These are phyloP conservation scores for Lactuca saligna DNA, from an alignment of 129 eudicot species.

Conservation along the genomic window DNA sequence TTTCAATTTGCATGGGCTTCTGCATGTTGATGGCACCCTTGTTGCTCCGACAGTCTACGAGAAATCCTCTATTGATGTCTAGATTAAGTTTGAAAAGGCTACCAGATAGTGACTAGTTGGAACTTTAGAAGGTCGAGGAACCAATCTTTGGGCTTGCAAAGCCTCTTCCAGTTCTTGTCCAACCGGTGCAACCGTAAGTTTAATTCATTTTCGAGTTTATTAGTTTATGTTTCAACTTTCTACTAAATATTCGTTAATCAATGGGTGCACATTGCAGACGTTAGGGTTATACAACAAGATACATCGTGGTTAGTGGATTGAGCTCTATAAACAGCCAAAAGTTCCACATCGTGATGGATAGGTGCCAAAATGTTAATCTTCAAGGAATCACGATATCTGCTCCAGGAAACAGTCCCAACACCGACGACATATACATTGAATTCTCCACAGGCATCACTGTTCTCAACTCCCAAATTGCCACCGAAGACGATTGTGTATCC, in stretches of 20 bases:
- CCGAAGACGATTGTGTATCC: too few species aligned
- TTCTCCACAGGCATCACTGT: too few species aligned
- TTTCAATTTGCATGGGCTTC: slow-evolving; percentile 52
- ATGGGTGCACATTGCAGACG: slow-evolving; percentile 23
- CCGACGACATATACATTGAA: too few species aligned
- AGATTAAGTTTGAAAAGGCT: slow-evolving; percentile 57
- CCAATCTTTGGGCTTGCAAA: slow-evolving; percentile 62
- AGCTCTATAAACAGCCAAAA: slow-evolving; percentile 53
- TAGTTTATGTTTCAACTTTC: not conserved
- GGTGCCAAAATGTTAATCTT: too few species aligned
- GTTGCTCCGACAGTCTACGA: slow-evolving; percentile 60
- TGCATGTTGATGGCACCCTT: slow-evolving; percentile 60
- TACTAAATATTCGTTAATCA: too few species aligned
- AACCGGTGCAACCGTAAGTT: slow-evolving; percentile 53
- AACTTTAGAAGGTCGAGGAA: slow-evolving; percentile 54
- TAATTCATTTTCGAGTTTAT: not conserved
- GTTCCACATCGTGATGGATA: slow-evolving; percentile 23
- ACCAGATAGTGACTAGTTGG: too few species aligned
- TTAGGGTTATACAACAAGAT: slow-evolving; percentile 34
- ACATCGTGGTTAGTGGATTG: slow-evolving; percentile 42
- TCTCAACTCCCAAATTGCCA: too few species aligned
- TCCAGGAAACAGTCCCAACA: too few species aligned
- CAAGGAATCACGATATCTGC: too few species aligned
- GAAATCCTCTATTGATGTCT: slow-evolving; percentile 21
- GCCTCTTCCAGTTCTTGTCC: slow-evolving; percentile 52